Evolutionary conservation across 176 grass and related monocot species (phyloP), one percentile per base, ranked within the genome.

Genomic region (Pontederia crassipes): DNA sequence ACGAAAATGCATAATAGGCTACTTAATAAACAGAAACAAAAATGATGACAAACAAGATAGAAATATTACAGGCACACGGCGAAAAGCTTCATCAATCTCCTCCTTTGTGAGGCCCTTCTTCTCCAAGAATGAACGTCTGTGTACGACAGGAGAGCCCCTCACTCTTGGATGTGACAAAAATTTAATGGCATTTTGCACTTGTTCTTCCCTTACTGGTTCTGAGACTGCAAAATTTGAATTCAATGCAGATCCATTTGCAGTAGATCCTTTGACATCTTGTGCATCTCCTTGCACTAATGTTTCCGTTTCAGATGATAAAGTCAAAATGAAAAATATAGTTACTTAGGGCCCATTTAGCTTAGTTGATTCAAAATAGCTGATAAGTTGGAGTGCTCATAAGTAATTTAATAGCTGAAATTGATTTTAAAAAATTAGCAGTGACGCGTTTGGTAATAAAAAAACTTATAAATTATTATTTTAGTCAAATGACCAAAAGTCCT

Each of bases 141-240:
- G 70, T 57, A 72, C 61, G 8, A 88, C 76, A 7, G 87, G 83
- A 62, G 87, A 78, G 54, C 61, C 81, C 64, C 82, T 87, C 70
- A 97, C 92, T 70, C 74, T 97, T 46, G 92, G 87, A 61, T 97
- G 87, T n/a, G 70, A 84, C 47, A 97, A 83, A 84, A 97, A 97
- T 12, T 75, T 80, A 10, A 97, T 73, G 12, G 92, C 92, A 67
- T 90, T 97, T 58, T 85, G 81, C 54, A 97, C 65, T 72, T 97
- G 83, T 58, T 91, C 92, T 73, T 91, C 92, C 52, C 87, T 79
- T 5, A 85, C 67, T 2, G 52, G 45, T 56, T 80, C 78, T 24
- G 83, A 68, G 32, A 72, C 49, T 26, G 67, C 61, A 64, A 70
- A 48, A 57, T 63, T 62, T 48, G 85, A 47, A 47, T 84, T 77